These are phyloP conservation scores for Chrysosporium queenslandicum DNA, from an alignment of 2,329 filamentous ascomycete genomes.

Conservation along the genomic window DNA sequence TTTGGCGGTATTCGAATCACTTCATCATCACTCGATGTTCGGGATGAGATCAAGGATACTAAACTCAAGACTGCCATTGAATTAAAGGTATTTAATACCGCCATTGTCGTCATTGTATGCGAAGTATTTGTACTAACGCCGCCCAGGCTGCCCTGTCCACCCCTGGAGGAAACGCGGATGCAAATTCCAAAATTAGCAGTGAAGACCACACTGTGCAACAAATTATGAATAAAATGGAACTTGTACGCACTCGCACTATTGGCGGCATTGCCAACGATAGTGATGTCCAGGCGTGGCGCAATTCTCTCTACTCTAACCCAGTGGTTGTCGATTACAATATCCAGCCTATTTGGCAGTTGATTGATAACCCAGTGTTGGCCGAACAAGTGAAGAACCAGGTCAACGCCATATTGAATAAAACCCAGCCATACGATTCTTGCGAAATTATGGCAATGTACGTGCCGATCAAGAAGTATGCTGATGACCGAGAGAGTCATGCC, in stretches of 20 bases:
- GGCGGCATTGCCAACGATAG: conserved; percentile 5
- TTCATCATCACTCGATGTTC: conserved; percentile 5
- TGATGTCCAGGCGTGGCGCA: conserved; percentile 5
- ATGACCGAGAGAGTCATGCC: background rate
- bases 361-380: background rate
- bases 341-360: conserved; percentile 6
- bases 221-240: conserved; percentile 9
- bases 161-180: background rate
- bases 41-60: conserved; percentile 8
- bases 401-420: background rate
- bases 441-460: conserved; percentile 10
- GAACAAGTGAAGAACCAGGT: conserved; percentile 3
- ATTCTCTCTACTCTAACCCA: conserved; percentile 6
- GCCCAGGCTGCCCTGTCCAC: background rate
- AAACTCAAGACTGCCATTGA: conserved; percentile 10
- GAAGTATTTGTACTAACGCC: background rate
- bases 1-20: conserved; percentile 10
- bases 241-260: conserved; percentile 4
- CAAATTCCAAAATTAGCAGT: background rate
- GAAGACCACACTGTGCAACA: conserved; percentile 3
- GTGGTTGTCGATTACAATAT: conserved; percentile 9
- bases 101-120: background rate
- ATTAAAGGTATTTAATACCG: background rate
- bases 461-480: conserved; percentile 6
- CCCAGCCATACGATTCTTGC: conserved; percentile 7